Conservation (phyloP, 306 rosid genomes). For the Prunus padus region DNA sequence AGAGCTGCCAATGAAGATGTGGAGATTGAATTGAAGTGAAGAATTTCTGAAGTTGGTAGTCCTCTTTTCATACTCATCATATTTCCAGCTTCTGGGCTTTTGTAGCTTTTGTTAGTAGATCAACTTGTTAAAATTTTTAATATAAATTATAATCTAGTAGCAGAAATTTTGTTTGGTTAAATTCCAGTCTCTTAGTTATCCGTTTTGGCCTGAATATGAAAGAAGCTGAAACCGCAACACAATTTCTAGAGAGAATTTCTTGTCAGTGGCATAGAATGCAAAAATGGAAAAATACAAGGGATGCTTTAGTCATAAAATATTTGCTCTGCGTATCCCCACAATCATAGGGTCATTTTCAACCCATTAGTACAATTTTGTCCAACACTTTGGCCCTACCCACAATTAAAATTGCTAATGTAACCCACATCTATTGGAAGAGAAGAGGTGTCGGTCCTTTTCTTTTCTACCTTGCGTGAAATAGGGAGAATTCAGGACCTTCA, state of each 20-base stretch:
- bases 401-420: background rate
- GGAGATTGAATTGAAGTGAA: constrained; percentile 27
- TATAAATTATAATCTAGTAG: constrained; percentile 21
- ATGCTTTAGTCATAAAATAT: constrained; percentile 20
- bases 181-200: constrained; percentile 6
- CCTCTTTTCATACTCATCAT: constrained; percentile 32
- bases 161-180: constrained; percentile 8
- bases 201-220: constrained; percentile 11
- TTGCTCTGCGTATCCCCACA: constrained; percentile 20
- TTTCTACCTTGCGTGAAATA: constrained; percentile 8
- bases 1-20: constrained; percentile 22
- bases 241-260: background rate
- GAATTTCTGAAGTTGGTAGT: constrained; percentile 42
- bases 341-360: constrained; percentile 40
- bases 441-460: constrained; percentile 49
- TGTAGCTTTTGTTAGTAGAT: constrained; percentile 30
- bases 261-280: constrained; percentile 36
- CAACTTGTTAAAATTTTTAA: constrained; percentile 28
- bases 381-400: constrained; percentile 23
- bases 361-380: constrained; percentile 39
- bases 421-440: constrained; percentile 20
- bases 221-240: background rate
- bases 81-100: constrained; percentile 24
- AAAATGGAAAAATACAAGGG: constrained; percentile 25
- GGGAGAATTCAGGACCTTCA: constrained; percentile 27